These are phyloP conservation scores for Salix purpurea DNA, from an alignment of 345 rosid species.

Conservation along the genomic window DNA sequence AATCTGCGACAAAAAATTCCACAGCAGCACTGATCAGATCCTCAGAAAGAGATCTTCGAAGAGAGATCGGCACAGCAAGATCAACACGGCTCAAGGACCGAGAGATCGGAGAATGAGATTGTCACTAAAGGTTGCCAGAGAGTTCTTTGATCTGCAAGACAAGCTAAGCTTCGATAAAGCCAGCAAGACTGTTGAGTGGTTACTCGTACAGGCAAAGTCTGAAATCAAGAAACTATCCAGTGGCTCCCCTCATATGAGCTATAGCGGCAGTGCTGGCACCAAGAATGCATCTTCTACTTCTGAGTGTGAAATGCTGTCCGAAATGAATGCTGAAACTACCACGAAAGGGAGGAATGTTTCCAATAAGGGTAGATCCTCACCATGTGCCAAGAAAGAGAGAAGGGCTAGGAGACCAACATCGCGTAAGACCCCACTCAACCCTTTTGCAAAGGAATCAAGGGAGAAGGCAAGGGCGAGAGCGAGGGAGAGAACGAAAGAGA, in stretches of 20 bases:
- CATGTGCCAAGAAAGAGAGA: conserved; percentile 4
- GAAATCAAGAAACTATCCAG: conserved; percentile 50
- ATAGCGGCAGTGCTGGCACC: conserved; percentile 1
- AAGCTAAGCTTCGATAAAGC: conserved; percentile 73
- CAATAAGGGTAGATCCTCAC: conserved; percentile 17
- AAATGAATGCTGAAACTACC: conserved; percentile 13
- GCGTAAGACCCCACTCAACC: conserved; percentile 24
- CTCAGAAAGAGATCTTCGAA: conserved; percentile 41
- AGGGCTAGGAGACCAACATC: conserved; percentile 20
- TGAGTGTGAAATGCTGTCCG: conserved; percentile 43
- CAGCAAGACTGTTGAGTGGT: conserved; percentile 81
- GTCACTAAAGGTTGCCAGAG: conserved; percentile 63
- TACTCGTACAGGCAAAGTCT: conserved; percentile 51
- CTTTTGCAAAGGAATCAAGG: conserved; percentile 46
- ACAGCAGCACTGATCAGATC: neutral
- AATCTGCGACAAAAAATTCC: neutral
- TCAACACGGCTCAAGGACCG: conserved; percentile 70
- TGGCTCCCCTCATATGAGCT: conserved; percentile 8
- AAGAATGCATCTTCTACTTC: conserved; percentile 41
- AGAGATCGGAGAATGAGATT: conserved; percentile 84
- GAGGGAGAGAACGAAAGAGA: conserved; percentile 54
- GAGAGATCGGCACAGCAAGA: conserved; percentile 84
- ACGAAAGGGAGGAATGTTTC: conserved; percentile 10
- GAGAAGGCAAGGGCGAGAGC: conserved; percentile 70
- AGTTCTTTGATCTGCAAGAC: conserved; percentile 82